Evolutionary conservation across 2,329 filamentous ascomycete species (phyloP).

Genomic region (Neopestalotiopsis clavispora): DNA sequence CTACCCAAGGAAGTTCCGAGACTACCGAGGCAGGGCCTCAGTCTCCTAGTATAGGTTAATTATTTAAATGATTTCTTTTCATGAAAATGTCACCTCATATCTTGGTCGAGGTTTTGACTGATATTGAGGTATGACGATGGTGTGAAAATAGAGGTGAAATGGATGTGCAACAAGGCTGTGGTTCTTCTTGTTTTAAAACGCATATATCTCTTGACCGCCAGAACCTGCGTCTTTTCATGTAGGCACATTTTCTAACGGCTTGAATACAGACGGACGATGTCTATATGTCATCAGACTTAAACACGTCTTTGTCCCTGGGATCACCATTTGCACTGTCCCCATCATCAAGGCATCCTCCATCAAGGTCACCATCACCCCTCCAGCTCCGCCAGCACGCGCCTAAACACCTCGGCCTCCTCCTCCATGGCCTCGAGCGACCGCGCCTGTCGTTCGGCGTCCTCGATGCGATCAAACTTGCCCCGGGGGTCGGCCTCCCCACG

Average conservation of each 20-base stretch:
- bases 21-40: constrained; percentile 14
- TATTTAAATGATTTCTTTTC: background rate
- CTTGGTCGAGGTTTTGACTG: background rate
- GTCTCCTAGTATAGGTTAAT: constrained; percentile 17
- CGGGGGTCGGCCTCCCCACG: constrained; percentile 46
- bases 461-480: constrained; percentile 70
- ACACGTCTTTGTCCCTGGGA: too few relatives aligned
- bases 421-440: constrained; percentile 78
- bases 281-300: too few relatives aligned
- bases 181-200: too few relatives aligned
- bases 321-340: background rate
- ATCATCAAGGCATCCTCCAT: background rate
- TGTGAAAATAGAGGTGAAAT: too few relatives aligned
- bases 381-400: constrained; percentile 52
- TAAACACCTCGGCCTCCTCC: constrained; percentile 74
- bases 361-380: constrained; percentile 22
- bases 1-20: constrained; percentile 20
- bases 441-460: constrained; percentile 71
- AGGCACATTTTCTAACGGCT: too few relatives aligned
- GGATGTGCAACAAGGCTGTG: too few relatives aligned
- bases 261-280: too few relatives aligned
- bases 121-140: background rate
- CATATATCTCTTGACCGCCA: too few relatives aligned
- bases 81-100: background rate
- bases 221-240: too few relatives aligned